phyloP scores from a whole-genome alignment of 768 basidiomycete species.

The Omphalotus guepiniiformis region DNA sequence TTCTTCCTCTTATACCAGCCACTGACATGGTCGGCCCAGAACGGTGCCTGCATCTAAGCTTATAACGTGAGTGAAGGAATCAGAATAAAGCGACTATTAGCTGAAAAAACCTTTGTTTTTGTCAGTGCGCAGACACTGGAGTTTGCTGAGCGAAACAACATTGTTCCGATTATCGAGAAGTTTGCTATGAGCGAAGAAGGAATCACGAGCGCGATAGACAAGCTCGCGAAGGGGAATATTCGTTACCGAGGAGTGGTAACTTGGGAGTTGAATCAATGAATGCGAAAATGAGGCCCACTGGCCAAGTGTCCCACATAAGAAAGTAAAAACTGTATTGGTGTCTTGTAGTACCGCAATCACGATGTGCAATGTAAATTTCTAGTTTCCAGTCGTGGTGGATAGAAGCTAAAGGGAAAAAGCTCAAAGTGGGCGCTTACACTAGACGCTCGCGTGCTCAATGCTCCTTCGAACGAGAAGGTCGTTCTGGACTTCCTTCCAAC shows the following conservation, averaged over 20 bases:
- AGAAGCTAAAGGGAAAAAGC: too few relatives aligned
- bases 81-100: constrained; percentile 10
- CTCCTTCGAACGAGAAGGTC: background rate
- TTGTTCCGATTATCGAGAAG: constrained; percentile 25
- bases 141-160: constrained; percentile 26
- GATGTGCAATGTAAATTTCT: too few relatives aligned
- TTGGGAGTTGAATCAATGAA: too few relatives aligned
- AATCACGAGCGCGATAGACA: constrained; percentile 24
- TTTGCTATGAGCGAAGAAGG: constrained; percentile 28
- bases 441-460: too few relatives aligned
- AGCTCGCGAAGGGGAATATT: constrained; percentile 19
- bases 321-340: too few relatives aligned
- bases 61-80: background rate
- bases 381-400: too few relatives aligned
- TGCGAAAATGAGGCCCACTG: too few relatives aligned
- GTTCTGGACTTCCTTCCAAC: too few relatives aligned
- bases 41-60: background rate
- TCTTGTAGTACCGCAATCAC: too few relatives aligned
- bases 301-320: too few relatives aligned
- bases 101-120: constrained; percentile 12
- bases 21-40: background rate
- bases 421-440: too few relatives aligned
- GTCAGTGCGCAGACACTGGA: constrained; percentile 24
- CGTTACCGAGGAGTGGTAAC: constrained; percentile 27
- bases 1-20: background rate